These are phyloP conservation scores for Fusarium sp. DNA, from an alignment of 2,329 filamentous ascomycete species.

Conservation along the genomic window DNA sequence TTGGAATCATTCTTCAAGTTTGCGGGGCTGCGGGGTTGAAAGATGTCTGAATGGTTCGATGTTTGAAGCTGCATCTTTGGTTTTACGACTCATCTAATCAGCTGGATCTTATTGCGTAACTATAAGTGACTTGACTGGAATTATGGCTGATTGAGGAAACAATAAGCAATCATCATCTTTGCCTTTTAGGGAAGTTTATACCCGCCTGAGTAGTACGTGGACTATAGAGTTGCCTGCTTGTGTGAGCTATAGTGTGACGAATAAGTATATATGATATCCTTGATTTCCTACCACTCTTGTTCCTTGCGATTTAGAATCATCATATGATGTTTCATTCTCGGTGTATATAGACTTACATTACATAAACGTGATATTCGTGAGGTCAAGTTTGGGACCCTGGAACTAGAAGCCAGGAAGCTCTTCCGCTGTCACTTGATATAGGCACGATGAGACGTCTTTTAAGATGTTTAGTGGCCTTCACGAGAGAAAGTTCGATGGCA, in stretches of 20 bases:
- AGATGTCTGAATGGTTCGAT: conserved; percentile 5
- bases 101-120: not conserved
- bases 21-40: conserved; percentile 29
- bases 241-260: not conserved
- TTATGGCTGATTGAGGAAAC: not conserved
- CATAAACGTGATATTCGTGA: not conserved
- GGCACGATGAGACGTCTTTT: not conserved
- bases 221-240: too few species aligned
- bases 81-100: not conserved
- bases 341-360: not conserved
- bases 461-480: too few species aligned
- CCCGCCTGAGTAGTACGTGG: too few species aligned
- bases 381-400: not conserved
- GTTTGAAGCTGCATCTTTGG: not conserved
- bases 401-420: not conserved
- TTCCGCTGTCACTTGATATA: not conserved
- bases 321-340: too few species aligned
- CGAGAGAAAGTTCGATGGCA: not conserved
- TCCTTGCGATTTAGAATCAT: not conserved
- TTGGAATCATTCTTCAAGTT: conserved; percentile 33
- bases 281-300: too few species aligned
- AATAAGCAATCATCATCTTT: not conserved
- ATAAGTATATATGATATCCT: not conserved
- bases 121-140: not conserved
- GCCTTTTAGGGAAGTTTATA: not conserved